These are phyloP conservation scores for Hypoxylon fuscum DNA, from an alignment of 495 filamentous ascomycete genomes.

Conservation along the genomic window DNA sequence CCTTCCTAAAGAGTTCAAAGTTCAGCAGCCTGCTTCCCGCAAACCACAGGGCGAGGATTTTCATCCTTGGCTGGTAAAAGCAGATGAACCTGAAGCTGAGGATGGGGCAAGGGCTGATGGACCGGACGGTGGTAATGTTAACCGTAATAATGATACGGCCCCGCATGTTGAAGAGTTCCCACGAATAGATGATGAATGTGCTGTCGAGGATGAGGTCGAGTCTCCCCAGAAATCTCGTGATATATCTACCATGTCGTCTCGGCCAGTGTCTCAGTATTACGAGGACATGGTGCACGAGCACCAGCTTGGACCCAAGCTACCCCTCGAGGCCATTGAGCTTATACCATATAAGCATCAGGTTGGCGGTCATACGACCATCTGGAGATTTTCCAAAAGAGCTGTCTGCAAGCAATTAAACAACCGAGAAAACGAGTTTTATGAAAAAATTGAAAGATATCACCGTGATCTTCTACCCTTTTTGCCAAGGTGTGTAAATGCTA, in stretches of 20 bases:
- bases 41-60: conserved; percentile 44
- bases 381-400: conserved; percentile 91
- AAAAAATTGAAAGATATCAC: conserved; percentile 89
- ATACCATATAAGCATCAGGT: conserved; percentile 98
- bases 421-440: conserved; percentile 97
- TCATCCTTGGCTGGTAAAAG: conserved; percentile 61
- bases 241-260: conserved; percentile 46
- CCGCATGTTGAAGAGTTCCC: conserved; percentile 40
- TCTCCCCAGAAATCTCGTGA: conserved; percentile 44
- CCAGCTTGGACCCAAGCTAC: conserved; percentile 61
- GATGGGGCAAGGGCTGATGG: conserved; percentile 43
- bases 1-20: conserved; percentile 41
- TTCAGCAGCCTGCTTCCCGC: conserved; percentile 39
- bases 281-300: conserved; percentile 60
- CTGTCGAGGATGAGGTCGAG: conserved; percentile 50
- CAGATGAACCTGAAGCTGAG: conserved; percentile 57
- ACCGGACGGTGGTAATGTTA: conserved; percentile 39
- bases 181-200: conserved; percentile 48
- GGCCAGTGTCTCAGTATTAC: conserved; percentile 49
- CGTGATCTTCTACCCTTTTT: conserved; percentile 89
- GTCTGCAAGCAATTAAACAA: conserved; percentile 99
- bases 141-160: conserved; percentile 43
- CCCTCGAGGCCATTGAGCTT: conserved; percentile 90
- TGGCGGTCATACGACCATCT: conserved; percentile 94
- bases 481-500: conserved; percentile 75